A percentile compares a stretch with the other conserved stretches of the same genome.
Conservation (phyloP, 2,329 filamentous ascomycete genomes). For the Neofusicoccum kwambonambiense region DNA sequence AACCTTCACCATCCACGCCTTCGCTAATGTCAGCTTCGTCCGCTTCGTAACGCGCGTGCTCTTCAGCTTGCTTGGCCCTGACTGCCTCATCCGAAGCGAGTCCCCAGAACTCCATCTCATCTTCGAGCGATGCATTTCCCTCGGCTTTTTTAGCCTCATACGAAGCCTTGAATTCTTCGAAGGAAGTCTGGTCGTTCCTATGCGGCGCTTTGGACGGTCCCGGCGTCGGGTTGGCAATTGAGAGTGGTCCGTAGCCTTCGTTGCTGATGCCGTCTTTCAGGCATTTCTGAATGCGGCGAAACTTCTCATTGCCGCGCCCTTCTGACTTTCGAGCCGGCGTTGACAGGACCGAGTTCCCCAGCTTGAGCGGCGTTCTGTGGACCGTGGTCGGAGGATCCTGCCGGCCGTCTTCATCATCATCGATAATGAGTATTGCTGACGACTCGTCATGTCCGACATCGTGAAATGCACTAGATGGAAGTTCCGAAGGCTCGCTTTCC, state of each 20-base stretch:
- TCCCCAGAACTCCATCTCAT: constrained; percentile 20
- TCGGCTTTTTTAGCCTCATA: not conserved
- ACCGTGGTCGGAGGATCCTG: not conserved
- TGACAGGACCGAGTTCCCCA: not conserved
- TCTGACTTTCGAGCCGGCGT: not conserved
- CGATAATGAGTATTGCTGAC: not conserved
- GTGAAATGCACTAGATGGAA: not conserved
- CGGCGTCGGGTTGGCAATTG: not conserved
- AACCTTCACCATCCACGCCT: not conserved
- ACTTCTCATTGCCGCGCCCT: not conserved
- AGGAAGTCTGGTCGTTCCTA: not conserved
- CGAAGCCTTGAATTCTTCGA: not conserved
- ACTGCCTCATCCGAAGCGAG: not conserved
- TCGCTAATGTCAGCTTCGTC: not conserved
- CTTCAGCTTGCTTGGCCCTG: not conserved
- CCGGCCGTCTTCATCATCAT: not conserved
- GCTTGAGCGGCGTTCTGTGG: not conserved
- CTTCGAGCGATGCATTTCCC: not conserved
- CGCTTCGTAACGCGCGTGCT: constrained; percentile 12
- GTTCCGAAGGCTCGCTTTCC: not conserved
- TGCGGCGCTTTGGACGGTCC: not conserved
- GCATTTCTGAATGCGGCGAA: not conserved
- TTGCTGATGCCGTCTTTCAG: not conserved
- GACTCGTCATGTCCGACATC: not conserved
- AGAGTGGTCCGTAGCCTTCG: not conserved